Conservation (phyloP, 2,329 filamentous ascomycete genomes). For the Capronia epimyces region DNA sequence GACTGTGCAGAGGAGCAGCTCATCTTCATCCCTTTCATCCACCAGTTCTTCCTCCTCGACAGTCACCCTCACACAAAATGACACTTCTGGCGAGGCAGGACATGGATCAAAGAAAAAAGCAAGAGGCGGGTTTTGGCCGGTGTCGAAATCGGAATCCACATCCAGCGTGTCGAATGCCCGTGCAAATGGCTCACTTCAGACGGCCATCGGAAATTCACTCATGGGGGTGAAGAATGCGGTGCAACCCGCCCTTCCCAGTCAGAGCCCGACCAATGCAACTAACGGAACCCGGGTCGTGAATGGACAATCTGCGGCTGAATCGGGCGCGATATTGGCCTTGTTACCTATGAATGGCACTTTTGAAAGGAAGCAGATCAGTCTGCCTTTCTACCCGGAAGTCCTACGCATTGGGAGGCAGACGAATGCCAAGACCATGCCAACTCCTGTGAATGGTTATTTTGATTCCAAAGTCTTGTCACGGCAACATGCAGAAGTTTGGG, state of each 20-base stretch:
- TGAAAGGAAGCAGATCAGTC: constrained; percentile 90
- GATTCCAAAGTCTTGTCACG: constrained; percentile 96
- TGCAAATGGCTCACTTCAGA: constrained; percentile 54
- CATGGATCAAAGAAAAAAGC: constrained; percentile 44
- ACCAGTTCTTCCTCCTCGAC: constrained; percentile 53
- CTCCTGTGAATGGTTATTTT: constrained; percentile 87
- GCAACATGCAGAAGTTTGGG: constrained; percentile 95
- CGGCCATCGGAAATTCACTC: constrained; percentile 18
- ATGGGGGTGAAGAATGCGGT: constrained; percentile 22
- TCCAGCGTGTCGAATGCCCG: constrained; percentile 58
- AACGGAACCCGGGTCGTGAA: constrained; percentile 50
- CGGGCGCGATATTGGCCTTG: constrained; percentile 75
- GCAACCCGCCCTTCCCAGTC: constrained; percentile 56
- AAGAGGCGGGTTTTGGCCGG: constrained; percentile 56
- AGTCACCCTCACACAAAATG: constrained; percentile 27
- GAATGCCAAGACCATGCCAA: constrained; percentile 91
- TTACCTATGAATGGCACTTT: constrained; percentile 93
- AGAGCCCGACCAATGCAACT: constrained; percentile 61
- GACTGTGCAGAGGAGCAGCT: constrained; percentile 78
- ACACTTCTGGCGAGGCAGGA: constrained; percentile 35
- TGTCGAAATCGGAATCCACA: constrained; percentile 60
- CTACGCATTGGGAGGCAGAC: constrained; percentile 93
- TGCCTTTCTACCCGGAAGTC: constrained; percentile 90
- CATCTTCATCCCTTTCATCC: constrained; percentile 73
- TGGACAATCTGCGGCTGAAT: constrained; percentile 48